Evolutionary conservation across 306 rosid genomes (phyloP).

Genomic region (Cicer yamashitae): DNA sequence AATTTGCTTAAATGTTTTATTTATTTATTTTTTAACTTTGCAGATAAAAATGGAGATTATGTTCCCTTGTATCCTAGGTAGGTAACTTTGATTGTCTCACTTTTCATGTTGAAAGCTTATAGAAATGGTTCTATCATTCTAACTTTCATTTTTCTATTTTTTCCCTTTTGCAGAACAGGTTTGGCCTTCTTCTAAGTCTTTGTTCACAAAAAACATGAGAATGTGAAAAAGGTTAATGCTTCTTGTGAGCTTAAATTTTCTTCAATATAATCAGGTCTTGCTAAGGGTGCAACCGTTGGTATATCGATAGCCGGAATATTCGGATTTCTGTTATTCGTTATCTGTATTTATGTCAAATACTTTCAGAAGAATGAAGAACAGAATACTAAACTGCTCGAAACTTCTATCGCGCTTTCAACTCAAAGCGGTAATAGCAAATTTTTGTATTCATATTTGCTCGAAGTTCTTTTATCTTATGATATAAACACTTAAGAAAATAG

Average conservation of each 20-base stretch:
- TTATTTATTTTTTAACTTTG: slow-evolving; percentile 36
- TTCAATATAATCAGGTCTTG: slow-evolving; percentile 61
- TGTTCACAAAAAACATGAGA: slow-evolving; percentile 13
- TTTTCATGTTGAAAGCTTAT: slow-evolving; percentile 12
- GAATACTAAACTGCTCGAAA: slow-evolving; percentile 43
- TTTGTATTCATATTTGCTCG: slow-evolving; percentile 29
- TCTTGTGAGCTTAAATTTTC: slow-evolving; percentile 44
- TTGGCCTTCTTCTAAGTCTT: slow-evolving; percentile 43
- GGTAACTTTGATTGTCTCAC: slow-evolving; percentile 49
- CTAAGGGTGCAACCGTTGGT: slow-evolving; percentile 60
- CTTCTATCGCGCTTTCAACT: slow-evolving; percentile 52
- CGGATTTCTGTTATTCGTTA: slow-evolving; percentile 56
- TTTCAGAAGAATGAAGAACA: slow-evolving; percentile 56
- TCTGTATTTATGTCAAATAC: slow-evolving; percentile 46
- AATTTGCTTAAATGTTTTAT: slow-evolving; percentile 6
- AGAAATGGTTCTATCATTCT: slow-evolving; percentile 10
- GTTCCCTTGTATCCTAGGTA: slow-evolving; percentile 59
- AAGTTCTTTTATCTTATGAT: not conserved
- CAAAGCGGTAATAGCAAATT: slow-evolving; percentile 53
- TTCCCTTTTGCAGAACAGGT: slow-evolving; percentile 62
- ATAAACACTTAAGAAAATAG: not conserved
- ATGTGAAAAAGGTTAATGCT: not conserved
- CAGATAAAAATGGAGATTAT: slow-evolving; percentile 65
- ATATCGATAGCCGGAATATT: slow-evolving; percentile 63
- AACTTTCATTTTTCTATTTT: slow-evolving; percentile 37